Percentiles rank a stretch among this genome's conserved stretches.
phyloP scores from a whole-genome alignment of 2,329 filamentous ascomycete genomes.

The Alternaria arborescens region DNA sequence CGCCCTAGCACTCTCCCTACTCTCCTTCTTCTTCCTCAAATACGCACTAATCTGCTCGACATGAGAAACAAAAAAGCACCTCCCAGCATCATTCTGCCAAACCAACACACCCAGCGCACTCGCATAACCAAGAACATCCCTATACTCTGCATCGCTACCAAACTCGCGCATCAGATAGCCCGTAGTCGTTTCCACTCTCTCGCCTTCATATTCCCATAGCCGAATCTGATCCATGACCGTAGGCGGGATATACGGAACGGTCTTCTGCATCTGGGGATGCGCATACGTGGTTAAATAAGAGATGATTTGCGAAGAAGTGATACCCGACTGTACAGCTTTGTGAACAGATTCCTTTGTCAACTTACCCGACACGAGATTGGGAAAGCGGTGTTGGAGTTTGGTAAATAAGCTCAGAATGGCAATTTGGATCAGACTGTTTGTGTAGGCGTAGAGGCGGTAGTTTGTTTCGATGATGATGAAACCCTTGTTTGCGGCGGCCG shows the following conservation, averaged over 20 bases:
- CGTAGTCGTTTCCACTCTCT: slow-evolving; percentile 83
- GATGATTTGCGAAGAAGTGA: slow-evolving; percentile 95
- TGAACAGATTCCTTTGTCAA: slow-evolving; percentile 89
- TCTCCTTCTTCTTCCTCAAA: slow-evolving; percentile 63
- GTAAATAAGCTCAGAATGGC: slow-evolving; percentile 91
- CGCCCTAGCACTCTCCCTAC: slow-evolving; percentile 16
- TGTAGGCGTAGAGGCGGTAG: slow-evolving; percentile 97
- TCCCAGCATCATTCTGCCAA: slow-evolving; percentile 82
- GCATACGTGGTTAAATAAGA: slow-evolving; percentile 91
- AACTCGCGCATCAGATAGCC: slow-evolving; percentile 95
- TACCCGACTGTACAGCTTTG: slow-evolving; percentile 85
- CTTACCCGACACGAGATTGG: slow-evolving; percentile 91
- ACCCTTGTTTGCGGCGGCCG: slow-evolving; percentile 63
- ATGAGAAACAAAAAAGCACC: slow-evolving; percentile 90
- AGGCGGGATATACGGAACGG: slow-evolving; percentile 82
- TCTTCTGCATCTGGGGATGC: slow-evolving; percentile 88
- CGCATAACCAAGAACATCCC: slow-evolving; percentile 76
- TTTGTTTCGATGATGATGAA: slow-evolving; percentile 98
- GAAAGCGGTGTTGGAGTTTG: slow-evolving; percentile 87
- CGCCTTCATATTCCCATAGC: slow-evolving; percentile 96
- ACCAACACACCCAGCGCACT: slow-evolving; percentile 89
- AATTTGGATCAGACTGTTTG: slow-evolving; percentile 90
- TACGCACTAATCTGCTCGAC: slow-evolving; percentile 88
- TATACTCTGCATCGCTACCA: slow-evolving; percentile 73
- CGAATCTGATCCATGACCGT: slow-evolving; percentile 98